Evolutionary conservation across 768 basidiomycete genomes (phyloP).

Genomic region (Galerina sulciceps): DNA sequence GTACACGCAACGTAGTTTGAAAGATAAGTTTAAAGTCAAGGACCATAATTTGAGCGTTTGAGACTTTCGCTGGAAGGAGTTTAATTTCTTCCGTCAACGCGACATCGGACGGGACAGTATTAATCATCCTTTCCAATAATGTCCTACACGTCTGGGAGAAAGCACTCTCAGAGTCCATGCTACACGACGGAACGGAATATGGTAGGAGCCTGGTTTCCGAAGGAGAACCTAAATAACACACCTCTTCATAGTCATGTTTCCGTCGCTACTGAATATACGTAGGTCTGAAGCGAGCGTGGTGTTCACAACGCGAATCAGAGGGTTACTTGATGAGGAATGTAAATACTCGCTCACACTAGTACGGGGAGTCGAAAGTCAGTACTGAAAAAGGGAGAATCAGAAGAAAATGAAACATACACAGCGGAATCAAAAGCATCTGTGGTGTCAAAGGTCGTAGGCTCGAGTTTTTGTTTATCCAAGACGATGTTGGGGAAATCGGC

Average conservation of each 20-base stretch:
- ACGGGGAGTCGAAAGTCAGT: neutral
- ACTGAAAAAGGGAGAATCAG: neutral
- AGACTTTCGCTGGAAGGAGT: slow-evolving; percentile 33
- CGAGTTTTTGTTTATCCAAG: slow-evolving; percentile 18
- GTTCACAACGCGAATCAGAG: slow-evolving; percentile 38
- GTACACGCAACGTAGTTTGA: slow-evolving; percentile 9
- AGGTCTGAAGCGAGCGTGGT: slow-evolving; percentile 41
- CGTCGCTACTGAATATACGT: slow-evolving; percentile 43
- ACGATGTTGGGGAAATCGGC: slow-evolving; percentile 44
- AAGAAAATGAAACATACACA: slow-evolving; percentile 39
- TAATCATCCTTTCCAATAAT: slow-evolving; percentile 45
- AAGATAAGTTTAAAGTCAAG: neutral
- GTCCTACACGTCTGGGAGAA: slow-evolving; percentile 36
- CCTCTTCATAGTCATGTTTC: slow-evolving; percentile 45
- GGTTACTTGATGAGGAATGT: slow-evolving; percentile 40
- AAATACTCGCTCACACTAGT: slow-evolving; percentile 44
- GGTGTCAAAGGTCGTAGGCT: slow-evolving; percentile 30
- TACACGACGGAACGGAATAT: slow-evolving; percentile 4
- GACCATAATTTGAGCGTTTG: slow-evolving; percentile 10
- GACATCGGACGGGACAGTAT: slow-evolving; percentile 45
- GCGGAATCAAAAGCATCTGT: slow-evolving; percentile 38
- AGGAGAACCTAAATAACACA: slow-evolving; percentile 10
- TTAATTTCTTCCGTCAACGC: slow-evolving; percentile 40
- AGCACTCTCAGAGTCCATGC: slow-evolving; percentile 28
- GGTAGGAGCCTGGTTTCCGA: neutral